Conservation (phyloP, 306 rosid species). For the Cyamopsis tetragonoloba region DNA sequence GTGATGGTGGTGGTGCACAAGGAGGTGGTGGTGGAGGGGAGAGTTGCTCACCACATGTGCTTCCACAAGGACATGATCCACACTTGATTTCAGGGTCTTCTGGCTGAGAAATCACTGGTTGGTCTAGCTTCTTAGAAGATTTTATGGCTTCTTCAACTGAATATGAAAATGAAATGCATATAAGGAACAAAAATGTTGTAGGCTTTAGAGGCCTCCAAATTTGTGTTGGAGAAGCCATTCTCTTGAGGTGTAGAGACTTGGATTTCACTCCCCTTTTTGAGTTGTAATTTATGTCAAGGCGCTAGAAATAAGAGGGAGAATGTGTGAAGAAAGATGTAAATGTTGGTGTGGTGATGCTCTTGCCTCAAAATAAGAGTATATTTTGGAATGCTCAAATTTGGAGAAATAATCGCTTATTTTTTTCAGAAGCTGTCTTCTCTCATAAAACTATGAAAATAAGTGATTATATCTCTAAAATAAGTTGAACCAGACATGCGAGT, state of each 20-base stretch:
- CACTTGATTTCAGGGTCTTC: constrained; percentile 56
- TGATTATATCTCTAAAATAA: no score
- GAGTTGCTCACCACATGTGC: constrained; percentile 50
- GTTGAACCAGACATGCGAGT: no score
- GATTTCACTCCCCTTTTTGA: background rate
- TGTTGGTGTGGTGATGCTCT: constrained; percentile 8
- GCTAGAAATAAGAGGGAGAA: constrained; percentile 13
- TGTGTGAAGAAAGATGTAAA: background rate
- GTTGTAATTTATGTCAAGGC: constrained; percentile 2
- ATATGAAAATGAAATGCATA: constrained; percentile 31
- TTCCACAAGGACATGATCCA: constrained; percentile 74
- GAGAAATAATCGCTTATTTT: no score
- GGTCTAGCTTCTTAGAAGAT: constrained; percentile 31
- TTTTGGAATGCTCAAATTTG: no score
- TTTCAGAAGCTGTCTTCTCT: no score
- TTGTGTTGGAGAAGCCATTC: constrained; percentile 35
- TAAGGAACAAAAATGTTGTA: constrained; percentile 8
- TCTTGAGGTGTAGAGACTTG: constrained; percentile 9
- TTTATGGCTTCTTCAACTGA: constrained; percentile 20
- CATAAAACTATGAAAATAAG: no score
- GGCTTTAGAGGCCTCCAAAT: constrained; percentile 26
- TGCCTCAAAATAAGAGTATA: constrained; percentile 31
- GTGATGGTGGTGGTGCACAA: constrained; percentile 18
- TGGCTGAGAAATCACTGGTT: constrained; percentile 24
- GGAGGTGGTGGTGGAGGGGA: constrained; percentile 29